Evolutionary conservation across 345 rosid species (phyloP).

Genomic region (Eucalyptus curtisii): DNA sequence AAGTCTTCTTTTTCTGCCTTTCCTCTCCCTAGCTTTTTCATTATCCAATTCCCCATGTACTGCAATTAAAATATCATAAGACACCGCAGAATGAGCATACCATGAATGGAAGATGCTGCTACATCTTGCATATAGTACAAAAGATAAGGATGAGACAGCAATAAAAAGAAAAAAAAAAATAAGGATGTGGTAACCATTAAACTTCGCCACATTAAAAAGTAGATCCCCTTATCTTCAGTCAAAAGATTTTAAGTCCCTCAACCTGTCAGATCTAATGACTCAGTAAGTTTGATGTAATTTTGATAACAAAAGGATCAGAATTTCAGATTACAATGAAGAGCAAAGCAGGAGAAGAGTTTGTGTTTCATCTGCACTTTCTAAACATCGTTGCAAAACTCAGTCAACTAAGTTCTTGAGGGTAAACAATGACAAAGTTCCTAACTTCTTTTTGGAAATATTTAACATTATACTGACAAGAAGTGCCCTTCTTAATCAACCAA

Average conservation of each 20-base stretch:
- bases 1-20: conserved; percentile 16
- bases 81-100: neutral
- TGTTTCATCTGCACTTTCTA: neutral
- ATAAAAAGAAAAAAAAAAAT: neutral
- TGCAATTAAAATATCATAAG: neutral
- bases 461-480: neutral
- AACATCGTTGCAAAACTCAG: neutral
- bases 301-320: neutral
- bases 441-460: neutral
- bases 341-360: neutral
- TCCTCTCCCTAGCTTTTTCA: conserved; percentile 4
- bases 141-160: neutral
- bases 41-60: conserved; percentile 7
- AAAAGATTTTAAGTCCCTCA: neutral
- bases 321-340: neutral
- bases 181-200: neutral
- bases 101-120: neutral
- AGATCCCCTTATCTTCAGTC: neutral
- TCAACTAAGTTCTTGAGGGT: neutral
- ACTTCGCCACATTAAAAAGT: neutral
- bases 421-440: neutral
- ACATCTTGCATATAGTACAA: neutral
- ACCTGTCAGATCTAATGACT: neutral
- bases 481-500: neutral
- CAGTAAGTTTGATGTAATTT: neutral